Percentiles rank a stretch among this genome's conserved stretches.
Evolutionary conservation across 768 basidiomycete species (phyloP).

Genomic region (Rubroboletus pulcherrimus): DNA sequence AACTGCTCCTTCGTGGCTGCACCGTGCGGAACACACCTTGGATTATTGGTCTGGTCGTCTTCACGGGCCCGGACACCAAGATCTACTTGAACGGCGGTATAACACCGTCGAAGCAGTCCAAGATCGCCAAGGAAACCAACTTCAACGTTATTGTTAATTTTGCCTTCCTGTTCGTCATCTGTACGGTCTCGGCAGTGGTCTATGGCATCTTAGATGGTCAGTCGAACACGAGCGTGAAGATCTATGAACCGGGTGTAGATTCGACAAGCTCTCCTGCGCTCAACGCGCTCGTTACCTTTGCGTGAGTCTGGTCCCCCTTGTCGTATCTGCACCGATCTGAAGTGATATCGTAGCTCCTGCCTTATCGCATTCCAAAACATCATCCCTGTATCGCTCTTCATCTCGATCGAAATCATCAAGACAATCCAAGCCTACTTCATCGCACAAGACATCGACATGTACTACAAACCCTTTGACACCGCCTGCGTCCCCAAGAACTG

Average conservation of each 20-base stretch:
- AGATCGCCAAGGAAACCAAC: conserved; percentile 98
- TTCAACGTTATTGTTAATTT: conserved; percentile 98
- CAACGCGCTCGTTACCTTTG: conserved; percentile 86
- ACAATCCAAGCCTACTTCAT: conserved; percentile 97
- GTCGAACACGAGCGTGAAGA: conserved; percentile 59
- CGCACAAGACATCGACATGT: conserved; percentile 95
- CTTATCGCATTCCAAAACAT: conserved; percentile 98
- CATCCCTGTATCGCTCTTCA: conserved; percentile 92
- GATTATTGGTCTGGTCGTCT: conserved; percentile 92
- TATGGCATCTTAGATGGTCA: conserved; percentile 67
- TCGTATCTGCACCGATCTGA: conserved; percentile 1
- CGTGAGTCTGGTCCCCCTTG: conserved; percentile 50
- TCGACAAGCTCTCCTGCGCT: conserved; percentile 58
- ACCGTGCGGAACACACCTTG: conserved; percentile 85
- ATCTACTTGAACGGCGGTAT: conserved; percentile 90
- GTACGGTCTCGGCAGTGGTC: conserved; percentile 67
- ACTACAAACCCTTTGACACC: conserved; percentile 82
- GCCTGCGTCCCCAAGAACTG: conserved; percentile 94
- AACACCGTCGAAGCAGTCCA: conserved; percentile 94
- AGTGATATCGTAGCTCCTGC: conserved; percentile 57
- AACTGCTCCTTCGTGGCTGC: conserved; percentile 88
- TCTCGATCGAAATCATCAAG: conserved; percentile 97
- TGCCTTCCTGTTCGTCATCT: conserved; percentile 70
- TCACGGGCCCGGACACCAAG: conserved; percentile 90
- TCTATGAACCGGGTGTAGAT: conserved; percentile 67